Conservation (phyloP, 805 yeast species). For the Pichia sporocuriosa region DNA sequence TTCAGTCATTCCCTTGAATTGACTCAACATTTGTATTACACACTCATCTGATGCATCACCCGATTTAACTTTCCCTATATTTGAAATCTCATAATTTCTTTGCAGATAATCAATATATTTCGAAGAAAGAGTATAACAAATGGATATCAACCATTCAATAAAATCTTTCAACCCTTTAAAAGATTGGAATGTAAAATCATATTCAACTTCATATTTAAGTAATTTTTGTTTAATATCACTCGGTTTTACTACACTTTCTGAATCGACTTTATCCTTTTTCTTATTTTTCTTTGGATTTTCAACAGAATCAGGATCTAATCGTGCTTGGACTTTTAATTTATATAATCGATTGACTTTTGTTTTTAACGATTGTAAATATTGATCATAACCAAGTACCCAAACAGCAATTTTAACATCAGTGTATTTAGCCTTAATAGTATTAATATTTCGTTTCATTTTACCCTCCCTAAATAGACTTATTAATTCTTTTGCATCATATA, state of each 20-base stretch:
- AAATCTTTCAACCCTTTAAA: constrained; percentile 42
- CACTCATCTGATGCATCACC: constrained; percentile 44
- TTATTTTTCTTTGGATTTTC: constrained; percentile 9
- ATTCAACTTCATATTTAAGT: constrained; percentile 38
- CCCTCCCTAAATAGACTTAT: constrained; percentile 29
- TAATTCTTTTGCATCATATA: constrained; percentile 42
- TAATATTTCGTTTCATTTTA: constrained; percentile 21
- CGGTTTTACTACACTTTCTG: constrained; percentile 10
- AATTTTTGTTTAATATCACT: constrained; percentile 36
- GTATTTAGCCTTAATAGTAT: constrained; percentile 19
- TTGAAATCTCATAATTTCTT: constrained; percentile 48
- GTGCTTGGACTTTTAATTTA: constrained; percentile 24
- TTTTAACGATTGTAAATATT: constrained; percentile 37
- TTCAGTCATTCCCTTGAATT: constrained; percentile 52
- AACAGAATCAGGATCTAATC: not conserved
- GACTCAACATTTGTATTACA: constrained; percentile 43
- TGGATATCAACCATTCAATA: constrained; percentile 46
- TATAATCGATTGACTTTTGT: constrained; percentile 41
- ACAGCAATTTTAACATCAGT: constrained; percentile 33
- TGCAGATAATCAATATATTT: constrained; percentile 49
- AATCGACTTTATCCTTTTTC: constrained; percentile 9
- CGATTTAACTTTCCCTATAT: constrained; percentile 48
- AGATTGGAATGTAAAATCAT: constrained; percentile 45
- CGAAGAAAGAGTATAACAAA: constrained; percentile 48
- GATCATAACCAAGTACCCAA: constrained; percentile 44